phyloP scores from a whole-genome alignment of 768 basidiomycete genomes.

The Lentinus tigrinus region DNA sequence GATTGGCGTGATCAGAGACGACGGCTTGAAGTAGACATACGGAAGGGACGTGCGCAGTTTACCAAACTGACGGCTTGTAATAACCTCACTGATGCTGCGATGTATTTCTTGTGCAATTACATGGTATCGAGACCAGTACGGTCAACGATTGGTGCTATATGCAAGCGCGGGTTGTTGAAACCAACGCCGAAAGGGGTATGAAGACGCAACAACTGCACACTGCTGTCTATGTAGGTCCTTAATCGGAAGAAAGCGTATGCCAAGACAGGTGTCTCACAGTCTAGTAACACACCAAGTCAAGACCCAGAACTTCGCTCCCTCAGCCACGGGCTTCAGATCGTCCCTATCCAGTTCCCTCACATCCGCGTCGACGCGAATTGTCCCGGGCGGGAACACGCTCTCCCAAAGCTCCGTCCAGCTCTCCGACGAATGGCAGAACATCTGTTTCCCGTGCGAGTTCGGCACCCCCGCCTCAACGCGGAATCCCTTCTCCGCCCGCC shows the following conservation, averaged over 20 bases:
- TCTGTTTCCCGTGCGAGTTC: conserved; percentile 1
- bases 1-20: conserved; percentile 12
- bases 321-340: not conserved
- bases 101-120: conserved; percentile 13
- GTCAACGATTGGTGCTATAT: not conserved
- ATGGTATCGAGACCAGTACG: not conserved
- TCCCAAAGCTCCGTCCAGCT: conserved; percentile 41
- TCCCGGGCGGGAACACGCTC: not conserved
- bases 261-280: conserved; percentile 8
- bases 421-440: conserved; percentile 39
- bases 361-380: not conserved
- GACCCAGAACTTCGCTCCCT: conserved; percentile 13
- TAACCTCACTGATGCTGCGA: conserved; percentile 12
- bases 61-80: conserved; percentile 12
- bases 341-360: conserved; percentile 8
- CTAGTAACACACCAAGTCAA: conserved; percentile 26
- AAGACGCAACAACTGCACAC: too few relatives aligned
- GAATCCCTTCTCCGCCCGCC: conserved; percentile 32
- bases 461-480: not conserved
- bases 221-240: too few relatives aligned
- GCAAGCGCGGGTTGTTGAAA: not conserved
- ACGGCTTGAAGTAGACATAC: conserved; percentile 14
- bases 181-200: too few relatives aligned
- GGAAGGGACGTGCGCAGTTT: conserved; percentile 17
- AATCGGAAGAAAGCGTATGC: too few relatives aligned